These are phyloP conservation scores for Dryas drummondii DNA, from an alignment of 306 rosid genomes.

Conservation along the genomic window DNA sequence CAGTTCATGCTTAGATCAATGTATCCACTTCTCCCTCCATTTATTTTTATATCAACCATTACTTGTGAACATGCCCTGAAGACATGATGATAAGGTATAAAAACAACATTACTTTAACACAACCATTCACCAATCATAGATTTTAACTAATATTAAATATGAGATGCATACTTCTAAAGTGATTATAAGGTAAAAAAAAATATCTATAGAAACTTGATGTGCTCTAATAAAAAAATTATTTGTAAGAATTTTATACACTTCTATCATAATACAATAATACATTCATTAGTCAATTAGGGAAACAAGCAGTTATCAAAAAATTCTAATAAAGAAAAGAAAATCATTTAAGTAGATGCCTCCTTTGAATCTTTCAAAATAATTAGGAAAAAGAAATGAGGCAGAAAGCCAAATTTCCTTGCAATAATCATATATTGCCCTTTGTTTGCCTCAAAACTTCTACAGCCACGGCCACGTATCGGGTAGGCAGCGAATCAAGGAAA, in stretches of 20 bases:
- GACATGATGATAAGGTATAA: neutral
- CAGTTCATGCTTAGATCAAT: no score
- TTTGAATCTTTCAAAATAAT: neutral
- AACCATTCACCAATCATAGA: neutral
- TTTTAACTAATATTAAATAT: neutral
- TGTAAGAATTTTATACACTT: neutral
- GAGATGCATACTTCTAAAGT: neutral
- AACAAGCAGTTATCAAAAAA: neutral
- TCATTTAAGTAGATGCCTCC: neutral
- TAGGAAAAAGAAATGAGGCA: no score
- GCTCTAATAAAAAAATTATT: neutral
- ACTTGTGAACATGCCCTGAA: neutral
- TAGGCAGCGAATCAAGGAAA: no score
- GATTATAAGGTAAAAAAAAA: neutral
- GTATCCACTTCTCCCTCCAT: no score
- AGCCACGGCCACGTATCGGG: no score
- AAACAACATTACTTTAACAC: neutral
- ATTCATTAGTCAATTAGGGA: neutral
- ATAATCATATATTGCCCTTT: no score
- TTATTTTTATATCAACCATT: neutral
- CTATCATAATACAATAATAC: neutral
- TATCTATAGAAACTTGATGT: neutral
- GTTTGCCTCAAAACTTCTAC: no score
- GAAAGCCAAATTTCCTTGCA: no score
- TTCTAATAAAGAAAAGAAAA: neutral